phyloP scores from a whole-genome alignment of 2,329 filamentous ascomycete genomes.

The Stagonosporopsis chrysanthemi region DNA sequence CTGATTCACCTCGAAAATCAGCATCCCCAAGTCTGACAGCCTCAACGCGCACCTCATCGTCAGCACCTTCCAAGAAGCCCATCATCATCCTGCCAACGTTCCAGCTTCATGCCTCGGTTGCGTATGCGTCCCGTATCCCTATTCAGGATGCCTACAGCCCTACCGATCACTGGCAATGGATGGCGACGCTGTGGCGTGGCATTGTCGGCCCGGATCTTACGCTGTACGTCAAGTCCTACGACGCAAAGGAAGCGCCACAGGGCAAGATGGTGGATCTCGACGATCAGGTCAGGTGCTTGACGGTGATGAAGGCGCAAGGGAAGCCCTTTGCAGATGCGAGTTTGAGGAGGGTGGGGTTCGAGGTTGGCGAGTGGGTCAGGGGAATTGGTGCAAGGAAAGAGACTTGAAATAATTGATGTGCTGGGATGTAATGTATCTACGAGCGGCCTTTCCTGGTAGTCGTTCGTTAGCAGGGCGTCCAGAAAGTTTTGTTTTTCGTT shows the following conservation, averaged over 20 bases:
- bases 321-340: constrained; percentile 56
- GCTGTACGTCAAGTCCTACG: constrained; percentile 65
- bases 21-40: constrained; percentile 1
- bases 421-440: background rate
- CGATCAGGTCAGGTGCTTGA: constrained; percentile 51
- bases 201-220: constrained; percentile 82
- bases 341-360: constrained; percentile 80
- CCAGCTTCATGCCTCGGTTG: constrained; percentile 79
- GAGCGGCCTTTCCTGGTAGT: background rate
- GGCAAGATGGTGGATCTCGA: constrained; percentile 54
- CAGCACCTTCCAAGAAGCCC: constrained; percentile 57
- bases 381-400: constrained; percentile 25
- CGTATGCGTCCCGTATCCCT: constrained; percentile 74
- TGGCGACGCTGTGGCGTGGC: constrained; percentile 90
- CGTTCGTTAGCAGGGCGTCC: background rate
- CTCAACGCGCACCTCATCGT: constrained; percentile 17
- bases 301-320: constrained; percentile 45
- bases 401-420: constrained; percentile 1
- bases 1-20: constrained; percentile 9
- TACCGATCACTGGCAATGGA: constrained; percentile 97
- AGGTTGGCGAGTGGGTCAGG: constrained; percentile 81
- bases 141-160: constrained; percentile 80
- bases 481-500: background rate
- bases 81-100: constrained; percentile 81
- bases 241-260: constrained; percentile 36